These are phyloP conservation scores for Mortierella sp. DNA, from an alignment of 371 early-diverging fungal genomes.

Conservation along the genomic window DNA sequence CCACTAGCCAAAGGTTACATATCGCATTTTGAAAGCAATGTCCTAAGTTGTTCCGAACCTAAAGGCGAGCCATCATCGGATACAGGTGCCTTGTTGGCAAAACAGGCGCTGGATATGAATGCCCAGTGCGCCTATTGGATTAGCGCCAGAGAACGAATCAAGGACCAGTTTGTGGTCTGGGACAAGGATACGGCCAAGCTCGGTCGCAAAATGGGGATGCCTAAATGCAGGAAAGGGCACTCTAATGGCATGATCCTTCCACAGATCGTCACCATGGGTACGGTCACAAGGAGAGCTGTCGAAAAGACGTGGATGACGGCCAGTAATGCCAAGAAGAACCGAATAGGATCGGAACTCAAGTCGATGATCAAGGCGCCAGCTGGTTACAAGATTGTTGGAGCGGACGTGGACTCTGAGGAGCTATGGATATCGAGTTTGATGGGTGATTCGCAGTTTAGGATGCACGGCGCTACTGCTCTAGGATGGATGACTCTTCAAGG, in stretches of 20 bases:
- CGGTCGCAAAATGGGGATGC: conserved; percentile 58
- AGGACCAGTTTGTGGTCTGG: conserved; percentile 90
- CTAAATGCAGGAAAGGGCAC: conserved; percentile 41
- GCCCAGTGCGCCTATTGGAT: conserved; percentile 94
- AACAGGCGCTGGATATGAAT: conserved; percentile 82
- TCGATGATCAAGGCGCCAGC: conserved; percentile 85
- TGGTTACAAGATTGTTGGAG: conserved; percentile 91
- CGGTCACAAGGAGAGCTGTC: conserved; percentile 94
- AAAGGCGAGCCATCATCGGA: conserved; percentile 58
- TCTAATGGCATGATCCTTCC: conserved; percentile 90
- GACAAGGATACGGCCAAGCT: conserved; percentile 45
- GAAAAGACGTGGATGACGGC: conserved; percentile 98
- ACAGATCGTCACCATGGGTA: conserved; percentile 93
- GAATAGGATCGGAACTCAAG: conserved; percentile 96
- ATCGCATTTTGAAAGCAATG: conserved; percentile 80
- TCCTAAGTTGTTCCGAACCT: conserved; percentile 67
- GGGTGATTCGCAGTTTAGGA: conserved; percentile 94
- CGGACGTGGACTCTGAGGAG: conserved; percentile 98
- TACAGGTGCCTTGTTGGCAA: conserved; percentile 61
- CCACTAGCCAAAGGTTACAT: conserved; percentile 88
- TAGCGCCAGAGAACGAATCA: conserved; percentile 84
- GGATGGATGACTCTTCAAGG: conserved; percentile 99
- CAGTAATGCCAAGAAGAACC: conserved; percentile 89
- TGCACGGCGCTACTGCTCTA: conserved; percentile 93
- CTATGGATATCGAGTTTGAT: conserved; percentile 96